Conservation (phyloP, 1,139 yeast genomes). For the Suhomyces wounanorum region DNA sequence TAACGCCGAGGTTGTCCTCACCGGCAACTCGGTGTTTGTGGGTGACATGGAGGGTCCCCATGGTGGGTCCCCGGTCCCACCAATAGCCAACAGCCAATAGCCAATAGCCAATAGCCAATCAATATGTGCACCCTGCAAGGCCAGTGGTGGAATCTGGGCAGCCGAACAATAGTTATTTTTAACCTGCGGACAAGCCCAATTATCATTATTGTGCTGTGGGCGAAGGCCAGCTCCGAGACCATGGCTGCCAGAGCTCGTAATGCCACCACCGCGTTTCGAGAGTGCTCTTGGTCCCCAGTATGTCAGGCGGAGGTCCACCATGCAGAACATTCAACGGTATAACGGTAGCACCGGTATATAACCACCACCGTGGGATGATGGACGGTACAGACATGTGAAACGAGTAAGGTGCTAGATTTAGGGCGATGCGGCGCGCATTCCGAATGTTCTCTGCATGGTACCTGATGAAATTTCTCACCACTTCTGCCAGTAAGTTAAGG, state of each 20-base stretch:
- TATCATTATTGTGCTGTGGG: neutral
- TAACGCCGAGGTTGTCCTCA: neutral
- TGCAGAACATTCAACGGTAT: neutral
- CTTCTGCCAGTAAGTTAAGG: no score
- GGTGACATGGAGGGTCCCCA: no score
- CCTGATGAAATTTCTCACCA: neutral
- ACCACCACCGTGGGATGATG: neutral
- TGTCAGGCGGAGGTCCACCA: neutral
- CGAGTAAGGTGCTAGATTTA: neutral
- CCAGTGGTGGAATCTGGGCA: neutral
- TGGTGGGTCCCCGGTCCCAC: no score
- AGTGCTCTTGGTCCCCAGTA: neutral
- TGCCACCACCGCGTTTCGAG: neutral
- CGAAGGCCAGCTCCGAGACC: neutral
- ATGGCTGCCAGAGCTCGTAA: neutral
- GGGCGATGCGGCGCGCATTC: conserved; percentile 1
- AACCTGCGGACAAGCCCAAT: neutral
- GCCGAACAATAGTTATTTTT: neutral
- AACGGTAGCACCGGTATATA: neutral
- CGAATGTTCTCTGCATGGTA: neutral
- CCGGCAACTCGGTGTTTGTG: no score
- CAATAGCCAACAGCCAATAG: no score
- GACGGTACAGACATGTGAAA: neutral
- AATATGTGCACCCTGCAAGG: neutral
- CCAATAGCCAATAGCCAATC: no score